These are phyloP conservation scores for Boletus subparvulus DNA, from an alignment of 768 basidiomycete genomes.

Conservation along the genomic window DNA sequence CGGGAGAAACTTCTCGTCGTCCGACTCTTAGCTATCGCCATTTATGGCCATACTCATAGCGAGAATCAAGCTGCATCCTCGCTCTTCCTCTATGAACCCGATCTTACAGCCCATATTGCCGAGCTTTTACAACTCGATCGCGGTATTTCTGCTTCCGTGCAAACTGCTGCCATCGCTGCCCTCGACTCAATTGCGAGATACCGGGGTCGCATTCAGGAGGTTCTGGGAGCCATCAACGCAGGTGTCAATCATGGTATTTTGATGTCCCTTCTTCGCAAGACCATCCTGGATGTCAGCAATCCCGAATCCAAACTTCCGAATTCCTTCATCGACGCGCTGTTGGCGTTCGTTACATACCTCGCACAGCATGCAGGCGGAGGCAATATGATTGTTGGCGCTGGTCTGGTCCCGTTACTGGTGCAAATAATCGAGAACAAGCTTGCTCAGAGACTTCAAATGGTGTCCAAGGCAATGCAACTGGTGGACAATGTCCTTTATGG, in stretches of 20 bases:
- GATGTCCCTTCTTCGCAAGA: constrained; percentile 84
- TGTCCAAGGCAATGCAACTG: constrained; percentile 89
- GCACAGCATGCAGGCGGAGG: constrained; percentile 83
- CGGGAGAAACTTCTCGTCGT: constrained; percentile 80
- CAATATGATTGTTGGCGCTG: constrained; percentile 94
- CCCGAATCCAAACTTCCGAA: constrained; percentile 66
- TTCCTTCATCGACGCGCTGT: constrained; percentile 77
- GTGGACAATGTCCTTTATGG: constrained; percentile 92
- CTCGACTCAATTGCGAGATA: constrained; percentile 89
- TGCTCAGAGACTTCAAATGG: constrained; percentile 65
- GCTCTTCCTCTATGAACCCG: constrained; percentile 93
- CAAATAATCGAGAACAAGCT: constrained; percentile 82
- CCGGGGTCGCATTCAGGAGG: constrained; percentile 79
- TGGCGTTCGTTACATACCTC: constrained; percentile 85
- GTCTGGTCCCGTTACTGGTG: constrained; percentile 83
- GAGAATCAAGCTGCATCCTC: constrained; percentile 78
- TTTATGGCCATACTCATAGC: constrained; percentile 83
- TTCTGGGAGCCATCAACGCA: constrained; percentile 87
- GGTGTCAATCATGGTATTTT: constrained; percentile 95
- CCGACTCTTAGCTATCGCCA: constrained; percentile 84
- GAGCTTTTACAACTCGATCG: constrained; percentile 84
- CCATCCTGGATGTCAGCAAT: constrained; percentile 68
- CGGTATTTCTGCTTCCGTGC: constrained; percentile 66
- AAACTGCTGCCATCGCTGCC: constrained; percentile 84
- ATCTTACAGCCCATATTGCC: constrained; percentile 83